These are phyloP conservation scores for Avena atlantica DNA, from an alignment of 176 grass and related monocot species.

Conservation along the genomic window DNA sequence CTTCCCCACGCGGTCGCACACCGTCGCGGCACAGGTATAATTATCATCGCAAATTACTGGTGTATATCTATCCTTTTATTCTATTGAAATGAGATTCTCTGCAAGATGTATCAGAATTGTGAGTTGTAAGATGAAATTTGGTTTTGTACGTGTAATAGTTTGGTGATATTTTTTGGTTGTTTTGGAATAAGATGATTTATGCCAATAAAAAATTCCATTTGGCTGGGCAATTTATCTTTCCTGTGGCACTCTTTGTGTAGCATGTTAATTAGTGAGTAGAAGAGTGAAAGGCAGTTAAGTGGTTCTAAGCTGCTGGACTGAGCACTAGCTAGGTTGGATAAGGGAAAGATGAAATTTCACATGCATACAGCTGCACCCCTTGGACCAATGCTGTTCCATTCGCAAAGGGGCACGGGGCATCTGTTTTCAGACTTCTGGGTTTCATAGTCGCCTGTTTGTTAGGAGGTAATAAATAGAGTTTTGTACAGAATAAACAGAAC, in stretches of 20 bases:
- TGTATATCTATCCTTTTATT: not conserved
- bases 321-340: conserved; percentile 15
- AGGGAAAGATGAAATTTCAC: no score
- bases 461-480: not conserved
- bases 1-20: conserved; percentile 96
- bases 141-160: not conserved
- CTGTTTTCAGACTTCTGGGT: not conserved
- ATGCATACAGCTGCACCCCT: no score
- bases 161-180: conserved; percentile 5
- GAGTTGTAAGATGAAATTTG: not conserved
- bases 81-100: not conserved
- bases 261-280: conserved; percentile 1
- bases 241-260: not conserved
- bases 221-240: not conserved
- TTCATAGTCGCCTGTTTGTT: not conserved
- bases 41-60: not conserved
- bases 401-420: not conserved
- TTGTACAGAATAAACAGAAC: conserved; percentile 1
- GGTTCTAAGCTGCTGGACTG: not conserved
- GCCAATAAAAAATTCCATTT: not conserved
- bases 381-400: not conserved
- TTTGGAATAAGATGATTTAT: not conserved
- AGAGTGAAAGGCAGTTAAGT: conserved; percentile 6
- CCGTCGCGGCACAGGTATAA: conserved; percentile 86
- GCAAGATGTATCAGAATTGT: not conserved